A percentile compares a stretch with the other conserved stretches of the same genome.
Conservation (phyloP, 169 alveolate genomes). For the Babesia ovata region DNA sequence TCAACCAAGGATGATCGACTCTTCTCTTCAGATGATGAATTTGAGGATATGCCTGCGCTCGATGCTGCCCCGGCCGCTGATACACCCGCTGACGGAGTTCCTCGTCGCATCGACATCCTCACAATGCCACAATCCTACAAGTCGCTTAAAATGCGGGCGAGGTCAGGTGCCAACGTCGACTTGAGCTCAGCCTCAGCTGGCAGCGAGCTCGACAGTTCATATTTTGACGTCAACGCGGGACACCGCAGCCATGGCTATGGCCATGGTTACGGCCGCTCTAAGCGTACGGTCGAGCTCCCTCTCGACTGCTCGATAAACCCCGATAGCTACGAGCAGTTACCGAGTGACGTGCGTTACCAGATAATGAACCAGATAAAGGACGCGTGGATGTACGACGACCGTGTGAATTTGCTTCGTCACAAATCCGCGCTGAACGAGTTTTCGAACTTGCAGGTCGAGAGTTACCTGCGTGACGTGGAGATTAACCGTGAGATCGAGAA, state of each 20-base stretch:
- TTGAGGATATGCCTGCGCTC: slow-evolving; percentile 10
- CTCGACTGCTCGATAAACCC: slow-evolving; percentile 63
- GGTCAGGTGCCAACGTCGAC: slow-evolving; percentile 21
- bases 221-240: not conserved
- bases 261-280: slow-evolving; percentile 7
- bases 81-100: not conserved
- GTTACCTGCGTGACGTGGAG: slow-evolving; percentile 79
- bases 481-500: slow-evolving; percentile 84
- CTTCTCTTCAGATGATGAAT: slow-evolving; percentile 35
- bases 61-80: not conserved
- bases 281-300: slow-evolving; percentile 21
- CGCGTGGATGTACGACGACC: slow-evolving; percentile 77
- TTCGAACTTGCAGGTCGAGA: slow-evolving; percentile 82
- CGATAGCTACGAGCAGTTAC: slow-evolving; percentile 78
- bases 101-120: not conserved
- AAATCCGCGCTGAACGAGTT: slow-evolving; percentile 79
- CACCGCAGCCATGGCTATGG: not conserved
- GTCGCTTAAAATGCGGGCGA: slow-evolving; percentile 18
- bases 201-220: slow-evolving; percentile 6
- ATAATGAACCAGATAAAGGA: slow-evolving; percentile 81
- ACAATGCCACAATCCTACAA: slow-evolving; percentile 33
- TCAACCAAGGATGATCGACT: not conserved
- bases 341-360: slow-evolving; percentile 76
- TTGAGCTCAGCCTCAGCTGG: not conserved
- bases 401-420: slow-evolving; percentile 74